Evolutionary conservation across 768 basidiomycete species (phyloP).

Genomic region (Lactarius pseudohatsudake): DNA sequence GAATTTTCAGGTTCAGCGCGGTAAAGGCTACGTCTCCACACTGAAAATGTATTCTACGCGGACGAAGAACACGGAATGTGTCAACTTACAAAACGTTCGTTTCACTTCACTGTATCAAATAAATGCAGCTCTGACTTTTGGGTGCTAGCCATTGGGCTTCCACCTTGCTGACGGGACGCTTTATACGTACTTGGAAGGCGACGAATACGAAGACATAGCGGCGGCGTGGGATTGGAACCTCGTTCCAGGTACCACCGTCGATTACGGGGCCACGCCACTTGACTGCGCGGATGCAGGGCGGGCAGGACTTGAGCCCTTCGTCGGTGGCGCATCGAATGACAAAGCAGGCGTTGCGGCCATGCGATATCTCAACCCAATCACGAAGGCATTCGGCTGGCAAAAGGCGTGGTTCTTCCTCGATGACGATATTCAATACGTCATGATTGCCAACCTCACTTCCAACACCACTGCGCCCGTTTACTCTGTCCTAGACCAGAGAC

Average conservation of each 20-base stretch:
- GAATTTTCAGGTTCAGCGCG: conserved; percentile 36
- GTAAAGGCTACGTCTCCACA: conserved; percentile 35
- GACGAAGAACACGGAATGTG: conserved; percentile 38
- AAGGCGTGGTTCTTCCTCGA: conserved; percentile 76
- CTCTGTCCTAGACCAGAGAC: conserved; percentile 68
- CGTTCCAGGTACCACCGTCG: conserved; percentile 68
- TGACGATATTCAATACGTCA: conserved; percentile 61
- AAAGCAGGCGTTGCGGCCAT: conserved; percentile 56
- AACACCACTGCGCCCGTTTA: conserved; percentile 48
- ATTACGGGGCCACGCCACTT: conserved; percentile 58
- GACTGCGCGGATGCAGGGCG: conserved; percentile 44
- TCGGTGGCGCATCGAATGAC: conserved; percentile 65
- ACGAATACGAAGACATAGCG: conserved; percentile 72
- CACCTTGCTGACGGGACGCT: conserved; percentile 66
- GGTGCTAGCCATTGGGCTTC: conserved; percentile 38
- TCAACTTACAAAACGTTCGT: conserved; percentile 35
- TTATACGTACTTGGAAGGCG: conserved; percentile 62
- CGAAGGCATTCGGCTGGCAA: conserved; percentile 54
- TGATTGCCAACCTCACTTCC: conserved; percentile 53
- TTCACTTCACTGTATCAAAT: background rate
- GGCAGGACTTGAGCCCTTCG: conserved; percentile 54
- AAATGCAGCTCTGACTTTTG: background rate
- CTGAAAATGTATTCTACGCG: conserved; percentile 39
- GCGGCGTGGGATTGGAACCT: conserved; percentile 79
- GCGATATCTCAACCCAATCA: conserved; percentile 66